Evolutionary conservation across 768 basidiomycete genomes (phyloP), one percentile per base, ranked within the genome.

Genomic region (Phlegmacium glaucopus): DNA sequence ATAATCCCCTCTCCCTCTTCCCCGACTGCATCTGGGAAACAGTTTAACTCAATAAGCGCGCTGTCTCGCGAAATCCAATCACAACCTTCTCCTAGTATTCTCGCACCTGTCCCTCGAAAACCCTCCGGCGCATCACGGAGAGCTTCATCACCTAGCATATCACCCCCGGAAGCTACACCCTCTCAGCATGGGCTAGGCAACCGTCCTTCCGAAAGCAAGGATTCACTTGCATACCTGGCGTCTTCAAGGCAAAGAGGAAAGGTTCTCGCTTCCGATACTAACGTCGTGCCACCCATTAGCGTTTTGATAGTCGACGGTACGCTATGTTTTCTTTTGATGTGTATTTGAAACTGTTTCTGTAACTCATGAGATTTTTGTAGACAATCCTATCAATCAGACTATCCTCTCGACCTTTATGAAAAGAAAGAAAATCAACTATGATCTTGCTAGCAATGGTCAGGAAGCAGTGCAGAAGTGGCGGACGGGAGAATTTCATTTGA

Each of bases 321-420:
- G 85, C 72, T 36, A 13, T 34, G 6, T 35, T 42, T 8, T 13
- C n/a, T 34, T 34, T 10, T 52, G 10, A 32, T 38, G 15, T 30
- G n/a, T 52, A 7, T 41, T 15, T 28, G 36, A 29, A 34, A 17
- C 27, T 35, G 30, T 36, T 34, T 25, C 22, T 29, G 15, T 40
- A 39, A 42, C 53, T 63, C 45, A 54, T 45, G n/a, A 49, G 30
- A 44, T 7, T 17, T 13, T 17, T 32, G 3, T 55, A 98, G 96
- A 99, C 70, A 99, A 99, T 63, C 90, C 93, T 6, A 98, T 99
- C 72, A 98, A 99, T 61, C 95, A 94, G 61, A 95, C 90, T 22
- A 96, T 98, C 63, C 72, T 98, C 44, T 90, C 90, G n/a, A 94
- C 91, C 29, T 97, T 96, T 61, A 90, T 98, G 90, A 85, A 82